These are phyloP conservation scores for Babesia bovis DNA, from an alignment of 169 alveolate genomes.

Conservation along the genomic window DNA sequence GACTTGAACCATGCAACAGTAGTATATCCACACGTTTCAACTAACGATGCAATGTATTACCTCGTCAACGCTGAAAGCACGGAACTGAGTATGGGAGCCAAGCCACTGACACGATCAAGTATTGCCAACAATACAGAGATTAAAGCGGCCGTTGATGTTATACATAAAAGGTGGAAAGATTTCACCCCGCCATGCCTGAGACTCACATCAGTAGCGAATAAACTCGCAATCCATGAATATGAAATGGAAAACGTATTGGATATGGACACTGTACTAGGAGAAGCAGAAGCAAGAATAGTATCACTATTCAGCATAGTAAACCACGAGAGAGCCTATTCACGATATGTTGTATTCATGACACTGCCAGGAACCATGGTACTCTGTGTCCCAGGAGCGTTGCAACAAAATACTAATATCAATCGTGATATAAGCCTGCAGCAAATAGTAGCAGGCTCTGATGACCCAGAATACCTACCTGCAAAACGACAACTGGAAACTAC, in stretches of 20 bases:
- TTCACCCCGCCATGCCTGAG: constrained; percentile 34
- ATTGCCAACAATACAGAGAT: neutral
- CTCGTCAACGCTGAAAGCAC: neutral
- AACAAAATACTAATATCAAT: constrained; percentile 21
- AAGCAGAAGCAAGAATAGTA: neutral
- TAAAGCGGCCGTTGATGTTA: neutral
- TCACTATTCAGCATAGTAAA: constrained; percentile 18
- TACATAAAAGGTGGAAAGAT: constrained; percentile 13
- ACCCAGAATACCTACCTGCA: constrained; percentile 7
- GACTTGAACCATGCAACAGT: constrained; percentile 24
- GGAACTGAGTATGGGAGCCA: constrained; percentile 1
- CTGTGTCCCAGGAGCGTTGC: constrained; percentile 27
- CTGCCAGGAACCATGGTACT: constrained; percentile 24
- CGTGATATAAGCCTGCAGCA: constrained; percentile 11
- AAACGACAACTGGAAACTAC: neutral
- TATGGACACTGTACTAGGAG: constrained; percentile 17
- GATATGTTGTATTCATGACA: constrained; percentile 9
- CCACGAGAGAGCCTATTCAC: neutral
- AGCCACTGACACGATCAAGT: neutral
- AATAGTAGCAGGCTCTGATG: constrained; percentile 26
- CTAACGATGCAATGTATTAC: constrained; percentile 2
- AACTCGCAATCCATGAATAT: constrained; percentile 35
- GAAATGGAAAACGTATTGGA: constrained; percentile 25
- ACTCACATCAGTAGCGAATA: constrained; percentile 6
- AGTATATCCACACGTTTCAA: constrained; percentile 17